These are phyloP conservation scores for Termitomyces sp. DNA, from an alignment of 768 basidiomycete species.

Conservation along the genomic window DNA sequence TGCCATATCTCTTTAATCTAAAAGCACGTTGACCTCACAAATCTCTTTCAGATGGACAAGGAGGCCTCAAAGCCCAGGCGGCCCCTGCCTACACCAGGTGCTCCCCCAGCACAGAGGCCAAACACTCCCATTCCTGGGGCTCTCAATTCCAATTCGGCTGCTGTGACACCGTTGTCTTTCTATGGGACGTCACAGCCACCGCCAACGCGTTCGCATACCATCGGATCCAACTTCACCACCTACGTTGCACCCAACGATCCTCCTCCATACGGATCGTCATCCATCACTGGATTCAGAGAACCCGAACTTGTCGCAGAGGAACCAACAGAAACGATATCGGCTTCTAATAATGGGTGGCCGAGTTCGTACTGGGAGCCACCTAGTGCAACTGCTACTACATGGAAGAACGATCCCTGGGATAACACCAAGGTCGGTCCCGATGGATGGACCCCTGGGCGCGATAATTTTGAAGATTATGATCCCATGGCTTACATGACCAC, in stretches of 20 bases:
- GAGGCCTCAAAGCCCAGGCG: conserved; percentile 40
- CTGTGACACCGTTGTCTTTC: conserved; percentile 30
- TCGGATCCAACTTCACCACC: conserved; percentile 40
- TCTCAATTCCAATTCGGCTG: conserved; percentile 10
- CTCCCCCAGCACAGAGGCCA: conserved; percentile 29
- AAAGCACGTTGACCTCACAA: background rate
- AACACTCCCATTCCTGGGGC: conserved; percentile 30
- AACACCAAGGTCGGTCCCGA: background rate
- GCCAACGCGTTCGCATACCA: conserved; percentile 30
- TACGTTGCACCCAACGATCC: conserved; percentile 30
- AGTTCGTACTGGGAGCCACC: background rate
- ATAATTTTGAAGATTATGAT: conserved; percentile 11
- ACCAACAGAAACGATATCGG: conserved; percentile 13
- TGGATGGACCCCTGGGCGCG: conserved; percentile 14
- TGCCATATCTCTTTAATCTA: background rate
- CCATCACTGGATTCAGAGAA: conserved; percentile 40
- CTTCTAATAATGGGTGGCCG: conserved; percentile 5
- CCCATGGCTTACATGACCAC: conserved; percentile 15
- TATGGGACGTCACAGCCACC: conserved; percentile 34
- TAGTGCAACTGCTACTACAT: background rate
- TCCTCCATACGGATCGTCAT: conserved; percentile 28
- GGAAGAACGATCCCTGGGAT: background rate
- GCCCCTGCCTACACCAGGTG: conserved; percentile 41
- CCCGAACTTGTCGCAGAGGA: conserved; percentile 48
- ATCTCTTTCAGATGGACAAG: conserved; percentile 35